These are phyloP conservation scores for Rachicladosporium sp. DNA, from an alignment of 2,329 filamentous ascomycete species.

Conservation along the genomic window DNA sequence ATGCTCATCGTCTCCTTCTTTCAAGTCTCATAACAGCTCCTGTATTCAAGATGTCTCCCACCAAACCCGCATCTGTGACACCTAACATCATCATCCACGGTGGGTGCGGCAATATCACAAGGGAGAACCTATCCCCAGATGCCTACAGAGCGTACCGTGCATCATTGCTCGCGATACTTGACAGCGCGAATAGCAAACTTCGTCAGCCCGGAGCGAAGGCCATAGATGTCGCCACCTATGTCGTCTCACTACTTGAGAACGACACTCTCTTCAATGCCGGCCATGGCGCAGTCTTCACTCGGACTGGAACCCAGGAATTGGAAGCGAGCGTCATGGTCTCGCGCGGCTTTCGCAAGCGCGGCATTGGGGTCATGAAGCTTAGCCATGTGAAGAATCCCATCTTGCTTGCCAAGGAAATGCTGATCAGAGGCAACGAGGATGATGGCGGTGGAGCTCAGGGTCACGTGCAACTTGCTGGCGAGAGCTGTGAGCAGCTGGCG, in stretches of 20 bases:
- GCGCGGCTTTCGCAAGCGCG: constrained; percentile 58
- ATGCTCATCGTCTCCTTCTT: no score
- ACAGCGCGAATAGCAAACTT: constrained; percentile 18
- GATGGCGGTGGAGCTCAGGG: constrained; percentile 49
- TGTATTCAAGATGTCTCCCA: constrained; percentile 2
- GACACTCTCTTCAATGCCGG: constrained; percentile 75
- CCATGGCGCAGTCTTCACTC: constrained; percentile 75
- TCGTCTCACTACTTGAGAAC: constrained; percentile 65
- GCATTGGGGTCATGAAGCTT: constrained; percentile 63
- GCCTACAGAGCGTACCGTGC: constrained; percentile 26
- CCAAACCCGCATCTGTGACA: constrained; percentile 13
- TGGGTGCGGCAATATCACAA: constrained; percentile 35
- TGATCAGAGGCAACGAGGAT: constrained; percentile 54
- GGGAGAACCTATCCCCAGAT: constrained; percentile 24
- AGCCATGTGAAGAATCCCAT: constrained; percentile 69
- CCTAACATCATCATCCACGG: constrained; percentile 39
- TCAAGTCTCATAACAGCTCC: neutral
- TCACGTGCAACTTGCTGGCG: constrained; percentile 58
- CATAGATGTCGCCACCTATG: constrained; percentile 61
- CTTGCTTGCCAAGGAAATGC: constrained; percentile 55
- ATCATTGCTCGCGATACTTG: constrained; percentile 27
- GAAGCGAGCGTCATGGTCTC: constrained; percentile 83
- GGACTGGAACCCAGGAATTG: constrained; percentile 70
- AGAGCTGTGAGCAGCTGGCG: constrained; percentile 58
- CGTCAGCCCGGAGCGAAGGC: constrained; percentile 39